These are phyloP conservation scores for Fusarium neocosmosporiellum DNA, from an alignment of 2,329 filamentous ascomycete genomes.

Conservation along the genomic window DNA sequence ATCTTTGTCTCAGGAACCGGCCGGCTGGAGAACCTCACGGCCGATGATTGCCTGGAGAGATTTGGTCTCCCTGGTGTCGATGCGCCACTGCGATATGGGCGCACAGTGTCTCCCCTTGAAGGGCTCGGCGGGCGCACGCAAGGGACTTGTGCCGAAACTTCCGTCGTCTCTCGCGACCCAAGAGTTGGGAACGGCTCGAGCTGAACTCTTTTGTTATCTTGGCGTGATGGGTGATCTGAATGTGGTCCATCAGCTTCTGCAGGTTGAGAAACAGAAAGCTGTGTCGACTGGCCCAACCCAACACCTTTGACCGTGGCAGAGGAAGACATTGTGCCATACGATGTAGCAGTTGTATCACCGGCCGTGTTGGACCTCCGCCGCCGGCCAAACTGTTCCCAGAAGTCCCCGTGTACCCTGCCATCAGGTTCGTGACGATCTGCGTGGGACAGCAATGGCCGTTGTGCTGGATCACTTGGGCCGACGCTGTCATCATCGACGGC, in stretches of 20 bases:
- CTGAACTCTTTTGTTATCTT: slow-evolving; percentile 8
- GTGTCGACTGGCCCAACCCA: slow-evolving; percentile 12
- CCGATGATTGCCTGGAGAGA: slow-evolving; percentile 63
- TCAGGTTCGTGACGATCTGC: slow-evolving; percentile 12
- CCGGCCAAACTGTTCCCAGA: slow-evolving; percentile 27
- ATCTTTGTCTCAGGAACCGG: slow-evolving; percentile 78
- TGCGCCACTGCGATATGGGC: slow-evolving; percentile 35
- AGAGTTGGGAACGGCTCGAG: slow-evolving; percentile 41
- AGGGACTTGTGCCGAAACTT: slow-evolving; percentile 9
- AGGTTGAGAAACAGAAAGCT: slow-evolving; percentile 17
- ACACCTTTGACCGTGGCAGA: slow-evolving; percentile 36
- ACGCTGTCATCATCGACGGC: slow-evolving; percentile 46
- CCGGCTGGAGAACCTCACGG: slow-evolving; percentile 76
- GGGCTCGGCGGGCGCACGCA: slow-evolving; percentile 43
- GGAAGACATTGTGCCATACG: slow-evolving; percentile 50
- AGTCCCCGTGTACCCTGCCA: slow-evolving; percentile 21
- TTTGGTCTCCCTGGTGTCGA: slow-evolving; percentile 54
- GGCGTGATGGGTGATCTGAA: not conserved
- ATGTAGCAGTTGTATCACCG: slow-evolving; percentile 27
- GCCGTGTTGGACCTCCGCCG: slow-evolving; percentile 20
- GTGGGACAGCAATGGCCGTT: slow-evolving; percentile 38
- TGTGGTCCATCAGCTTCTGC: slow-evolving; percentile 15
- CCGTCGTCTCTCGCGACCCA: slow-evolving; percentile 22
- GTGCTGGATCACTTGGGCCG: slow-evolving; percentile 21
- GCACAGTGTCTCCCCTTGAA: slow-evolving; percentile 33